Conservation (phyloP, 345 rosid species). For the Balakata baccata region DNA sequence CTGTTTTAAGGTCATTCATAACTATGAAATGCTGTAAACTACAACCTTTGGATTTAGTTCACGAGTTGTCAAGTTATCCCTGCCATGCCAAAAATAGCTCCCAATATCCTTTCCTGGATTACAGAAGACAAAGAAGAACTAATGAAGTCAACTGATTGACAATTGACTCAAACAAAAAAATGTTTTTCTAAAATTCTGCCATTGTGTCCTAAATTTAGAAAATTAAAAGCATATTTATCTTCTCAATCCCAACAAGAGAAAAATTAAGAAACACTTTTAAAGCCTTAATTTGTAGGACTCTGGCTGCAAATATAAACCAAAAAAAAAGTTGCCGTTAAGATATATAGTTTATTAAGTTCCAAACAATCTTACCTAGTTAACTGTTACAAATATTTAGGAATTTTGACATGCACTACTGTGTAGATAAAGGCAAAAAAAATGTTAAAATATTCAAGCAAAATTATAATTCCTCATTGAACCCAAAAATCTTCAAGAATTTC, state of each 20-base stretch:
- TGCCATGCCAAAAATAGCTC: conserved; percentile 91
- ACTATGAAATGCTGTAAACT: conserved; percentile 13
- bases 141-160: neutral
- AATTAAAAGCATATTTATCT: neutral
- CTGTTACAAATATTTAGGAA: neutral
- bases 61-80: conserved; percentile 54
- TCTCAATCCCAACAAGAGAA: neutral
- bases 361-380: neutral
- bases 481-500: no score
- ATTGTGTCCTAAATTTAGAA: neutral
- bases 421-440: neutral
- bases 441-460: no score
- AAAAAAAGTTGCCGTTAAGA: neutral
- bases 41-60: conserved; percentile 83
- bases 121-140: conserved; percentile 5
- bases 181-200: neutral
- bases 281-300: neutral
- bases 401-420: neutral
- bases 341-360: neutral
- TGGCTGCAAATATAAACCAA: neutral
- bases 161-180: neutral
- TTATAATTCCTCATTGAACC: no score
- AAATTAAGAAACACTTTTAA: neutral
- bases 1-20: conserved; percentile 5
- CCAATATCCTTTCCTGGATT: conserved; percentile 62